Evolutionary conservation across 495 filamentous ascomycete genomes (phyloP), one percentile per base, ranked within the genome.

Genomic region (Lophiostoma macrostomum): DNA sequence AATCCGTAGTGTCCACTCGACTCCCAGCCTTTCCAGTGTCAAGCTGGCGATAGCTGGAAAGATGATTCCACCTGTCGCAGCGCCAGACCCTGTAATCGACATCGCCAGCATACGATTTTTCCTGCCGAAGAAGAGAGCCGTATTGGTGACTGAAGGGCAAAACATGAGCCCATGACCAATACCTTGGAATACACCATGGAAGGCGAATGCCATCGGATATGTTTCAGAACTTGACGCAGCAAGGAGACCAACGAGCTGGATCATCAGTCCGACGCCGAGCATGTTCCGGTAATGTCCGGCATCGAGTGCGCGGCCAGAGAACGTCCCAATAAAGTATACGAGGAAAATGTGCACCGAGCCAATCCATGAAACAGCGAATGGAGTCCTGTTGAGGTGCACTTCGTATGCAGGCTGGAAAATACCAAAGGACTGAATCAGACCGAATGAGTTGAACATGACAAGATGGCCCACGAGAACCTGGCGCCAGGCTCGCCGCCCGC

Each of bases 1-100:
- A 2, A 76, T 72, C n/a, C 90, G 76, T 41, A 94, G 76, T 0
- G 89, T 87, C 88, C 88, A 91, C 2, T 75, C 73, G 66, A 91
- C 93, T 25, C 89, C 89, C n/a, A 86, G 71, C 3, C 59, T 68
- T 0, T 83, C 82, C 11, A 91, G 64, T 27, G 95, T 69, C 40
- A 81, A 76, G 58, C 85, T 78, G n/a, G 86, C 83, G 48, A 95
- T 82, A 19, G 78, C 72, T 0, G 90, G 88, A 60, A 90, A 90
- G 0, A 95, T 67, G 16, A 95, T 68, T 0, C 90, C 89, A 5
- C 91, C 90, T 0, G 83, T 86, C 0, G 81, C 85, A 16, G 74
- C 81, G 1, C 91, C 91, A 14, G 74, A 77, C 0, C 86, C 84
- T 0, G 72, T 74, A 25, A 88, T 69, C 0, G 81, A 85, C 30